phyloP scores from a whole-genome alignment of 1,284 basidiomycete genomes.

The Cystobasidiaceae sp. region DNA sequence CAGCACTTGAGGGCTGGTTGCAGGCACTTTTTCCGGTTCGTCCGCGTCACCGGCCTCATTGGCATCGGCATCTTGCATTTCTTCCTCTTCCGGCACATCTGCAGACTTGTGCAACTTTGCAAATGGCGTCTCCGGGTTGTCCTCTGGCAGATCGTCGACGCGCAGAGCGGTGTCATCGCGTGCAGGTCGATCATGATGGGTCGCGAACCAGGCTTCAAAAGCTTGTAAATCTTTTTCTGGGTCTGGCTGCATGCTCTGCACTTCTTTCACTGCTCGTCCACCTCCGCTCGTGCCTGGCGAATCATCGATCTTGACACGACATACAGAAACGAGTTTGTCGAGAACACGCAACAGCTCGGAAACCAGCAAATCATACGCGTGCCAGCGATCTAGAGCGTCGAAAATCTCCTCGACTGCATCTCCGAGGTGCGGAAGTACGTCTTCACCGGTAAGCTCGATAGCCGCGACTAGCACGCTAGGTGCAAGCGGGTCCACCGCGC shows the following conservation, averaged over 20 bases:
- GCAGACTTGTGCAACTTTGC: conserved; percentile 3
- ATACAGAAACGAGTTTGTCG: conserved; percentile 57
- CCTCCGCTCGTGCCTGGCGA: not conserved
- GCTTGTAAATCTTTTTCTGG: conserved; percentile 7
- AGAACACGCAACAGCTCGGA: conserved; percentile 58
- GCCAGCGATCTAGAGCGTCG: conserved; percentile 84
- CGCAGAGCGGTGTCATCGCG: not conserved
- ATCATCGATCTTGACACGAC: not conserved
- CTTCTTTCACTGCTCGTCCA: not conserved
- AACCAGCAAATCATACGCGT: conserved; percentile 64
- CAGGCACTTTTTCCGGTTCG: conserved; percentile 51
- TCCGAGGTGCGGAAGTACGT: conserved; percentile 75
- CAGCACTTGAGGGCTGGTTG: conserved; percentile 65
- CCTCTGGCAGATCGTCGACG: conserved; percentile 43
- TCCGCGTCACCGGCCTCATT: not conserved
- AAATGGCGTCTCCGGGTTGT: conserved; percentile 49
- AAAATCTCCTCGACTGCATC: conserved; percentile 94
- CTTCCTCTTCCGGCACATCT: conserved; percentile 25
- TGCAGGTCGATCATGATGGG: not conserved
- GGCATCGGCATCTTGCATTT: too few species aligned
- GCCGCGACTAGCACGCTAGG: conserved; percentile 67
- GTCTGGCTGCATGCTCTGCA: conserved; percentile 12
- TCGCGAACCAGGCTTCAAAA: conserved; percentile 19
- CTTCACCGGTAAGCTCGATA: conserved; percentile 73
- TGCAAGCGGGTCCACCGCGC: conserved; percentile 55